Evolutionary conservation across 352 stramenopile genomes (phyloP).

Genomic region (Phytophthora brassicae): DNA sequence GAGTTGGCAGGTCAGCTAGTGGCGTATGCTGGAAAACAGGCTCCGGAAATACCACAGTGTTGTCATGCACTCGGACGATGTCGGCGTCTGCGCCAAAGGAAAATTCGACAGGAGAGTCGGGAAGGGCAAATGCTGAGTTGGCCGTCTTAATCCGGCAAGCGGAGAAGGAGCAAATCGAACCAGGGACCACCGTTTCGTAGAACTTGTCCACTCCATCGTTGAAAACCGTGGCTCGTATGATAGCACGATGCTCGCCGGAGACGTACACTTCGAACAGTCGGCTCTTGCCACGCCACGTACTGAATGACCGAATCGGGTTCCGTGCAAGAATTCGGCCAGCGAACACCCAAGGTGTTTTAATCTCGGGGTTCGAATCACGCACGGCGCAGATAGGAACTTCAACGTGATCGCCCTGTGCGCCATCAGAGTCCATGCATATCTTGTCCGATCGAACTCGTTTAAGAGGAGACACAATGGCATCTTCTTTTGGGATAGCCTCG

Average conservation of each 20-base stretch:
- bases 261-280: neutral
- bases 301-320: neutral
- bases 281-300: neutral
- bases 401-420: too few species aligned
- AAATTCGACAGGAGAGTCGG: neutral
- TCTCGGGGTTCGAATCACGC: neutral
- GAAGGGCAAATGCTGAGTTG: neutral
- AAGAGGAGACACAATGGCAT: neutral
- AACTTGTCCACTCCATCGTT: neutral
- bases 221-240: neutral
- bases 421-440: too few species aligned
- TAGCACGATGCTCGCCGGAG: neutral
- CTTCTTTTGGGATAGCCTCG: neutral
- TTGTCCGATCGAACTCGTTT: neutral
- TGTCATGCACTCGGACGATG: neutral
- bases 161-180: neutral
- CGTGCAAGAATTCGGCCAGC: neutral
- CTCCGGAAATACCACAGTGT: too few species aligned
- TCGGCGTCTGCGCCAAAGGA: neutral
- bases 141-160: neutral
- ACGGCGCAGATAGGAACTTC: too few species aligned
- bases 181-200: neutral
- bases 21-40: too few species aligned
- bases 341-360: neutral
- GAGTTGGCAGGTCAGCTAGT: too few species aligned